Base-by-base conservation (phyloP, 139 green algal genomes). In the Chlamydomonas sphaeroides region DNA sequence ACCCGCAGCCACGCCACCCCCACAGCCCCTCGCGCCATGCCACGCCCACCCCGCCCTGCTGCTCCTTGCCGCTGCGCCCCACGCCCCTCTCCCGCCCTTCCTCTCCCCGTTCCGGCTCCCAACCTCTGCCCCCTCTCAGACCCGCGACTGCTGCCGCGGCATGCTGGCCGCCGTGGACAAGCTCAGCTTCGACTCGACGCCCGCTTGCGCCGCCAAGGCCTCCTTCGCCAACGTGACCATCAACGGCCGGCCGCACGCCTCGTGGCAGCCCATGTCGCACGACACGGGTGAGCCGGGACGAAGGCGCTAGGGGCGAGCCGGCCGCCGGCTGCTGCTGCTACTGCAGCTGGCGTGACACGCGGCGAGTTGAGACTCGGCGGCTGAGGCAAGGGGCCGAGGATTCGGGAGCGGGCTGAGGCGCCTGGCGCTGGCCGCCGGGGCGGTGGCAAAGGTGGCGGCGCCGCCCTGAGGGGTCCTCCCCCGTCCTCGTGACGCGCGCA, bases 81-180 rank as follows among this genome's bases (percentile, higher is more conserved):
- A n/a, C n/a, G n/a, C n/a, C n/a, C n/a, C n/a, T n/a, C n/a, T n/a
- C n/a, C n/a, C n/a, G n/a, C n/a, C n/a, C n/a, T n/a, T n/a, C n/a
- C n/a, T n/a, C n/a, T n/a, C n/a, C n/a, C n/a, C n/a, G n/a, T n/a
- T n/a, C n/a, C n/a, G n/a, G n/a, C n/a, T n/a, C n/a, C n/a, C n/a
- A n/a, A n/a, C n/a, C n/a, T n/a, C n/a, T n/a, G n/a, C n/a, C n/a
- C n/a, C n/a, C n/a, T n/a, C n/a, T n/a, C n/a, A n/a, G n/a, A n/a
- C 45, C 11, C 45, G 10, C 45, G 45, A 53, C 14, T 53, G 45
- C 45, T 53, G 45, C 45, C 45, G 45, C 11, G 45, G 45, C 45
- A 39, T 80, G 39, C 39, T 80, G 59, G 42, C 6, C 39, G 8
- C 6, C 39, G 41, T 80, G 10, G 26, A 61, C 39, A 80, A 80